Evolutionary conservation across 805 yeast genomes (phyloP).

Genomic region (Ogataea dorogensis): DNA sequence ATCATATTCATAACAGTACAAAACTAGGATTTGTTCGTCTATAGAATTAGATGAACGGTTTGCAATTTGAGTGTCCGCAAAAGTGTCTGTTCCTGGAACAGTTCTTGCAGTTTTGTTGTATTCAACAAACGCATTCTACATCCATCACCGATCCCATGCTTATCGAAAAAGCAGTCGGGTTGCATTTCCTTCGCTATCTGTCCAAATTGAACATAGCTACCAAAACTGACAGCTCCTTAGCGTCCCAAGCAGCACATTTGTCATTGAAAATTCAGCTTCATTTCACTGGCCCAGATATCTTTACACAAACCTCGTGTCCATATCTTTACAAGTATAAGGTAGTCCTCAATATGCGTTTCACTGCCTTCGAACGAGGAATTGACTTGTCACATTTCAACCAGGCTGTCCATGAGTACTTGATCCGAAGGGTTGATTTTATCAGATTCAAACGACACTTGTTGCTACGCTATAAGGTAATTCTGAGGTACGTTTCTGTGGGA

Average conservation of each 20-base stretch:
- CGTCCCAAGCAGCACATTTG: constrained; percentile 1
- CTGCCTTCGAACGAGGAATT: constrained; percentile 6
- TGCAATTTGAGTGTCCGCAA: constrained; percentile 1
- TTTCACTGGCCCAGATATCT: constrained; percentile 13
- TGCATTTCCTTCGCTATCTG: constrained; percentile 13
- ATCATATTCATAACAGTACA: background rate
- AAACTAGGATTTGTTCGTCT: too few species aligned
- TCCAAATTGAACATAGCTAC: constrained; percentile 4
- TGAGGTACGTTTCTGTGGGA: constrained; percentile 3
- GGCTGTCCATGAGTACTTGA: constrained; percentile 8
- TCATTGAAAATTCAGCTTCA: constrained; percentile 4
- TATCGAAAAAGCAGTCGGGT: constrained; percentile 8
- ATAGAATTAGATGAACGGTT: background rate
- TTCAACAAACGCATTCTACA: background rate
- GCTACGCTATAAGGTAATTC: constrained; percentile 1
- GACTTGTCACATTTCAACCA: constrained; percentile 11
- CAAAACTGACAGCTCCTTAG: background rate
- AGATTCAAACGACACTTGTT: constrained; percentile 5
- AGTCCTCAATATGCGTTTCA: constrained; percentile 7
- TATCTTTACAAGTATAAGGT: constrained; percentile 9
- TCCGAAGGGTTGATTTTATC: constrained; percentile 7
- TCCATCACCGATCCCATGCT: constrained; percentile 1
- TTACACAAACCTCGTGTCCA: background rate
- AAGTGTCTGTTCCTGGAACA: constrained; percentile 6
- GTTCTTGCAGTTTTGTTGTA: constrained; percentile 7